phyloP scores from a whole-genome alignment of 2,329 filamentous ascomycete genomes.

The Calonectria leucothoes region DNA sequence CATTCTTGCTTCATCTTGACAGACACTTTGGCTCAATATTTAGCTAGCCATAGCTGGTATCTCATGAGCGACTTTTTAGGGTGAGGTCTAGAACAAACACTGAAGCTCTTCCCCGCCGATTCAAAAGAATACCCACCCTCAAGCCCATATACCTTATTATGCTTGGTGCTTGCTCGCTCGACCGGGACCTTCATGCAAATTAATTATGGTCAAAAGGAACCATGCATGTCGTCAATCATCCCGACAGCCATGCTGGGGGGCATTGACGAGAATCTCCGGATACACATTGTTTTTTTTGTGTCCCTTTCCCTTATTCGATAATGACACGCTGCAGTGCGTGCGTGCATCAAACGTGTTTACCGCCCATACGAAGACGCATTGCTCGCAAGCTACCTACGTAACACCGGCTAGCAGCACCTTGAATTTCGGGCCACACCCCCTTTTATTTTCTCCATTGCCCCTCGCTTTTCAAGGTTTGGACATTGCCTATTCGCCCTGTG shows the following conservation, averaged over 20 bases:
- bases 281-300: neutral
- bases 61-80: neutral
- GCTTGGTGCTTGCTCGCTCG: neutral
- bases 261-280: neutral
- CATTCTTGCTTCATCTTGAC: neutral
- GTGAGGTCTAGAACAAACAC: neutral
- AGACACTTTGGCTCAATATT: neutral
- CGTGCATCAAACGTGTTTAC: conserved; percentile 12
- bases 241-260: conserved; percentile 2
- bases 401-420: conserved; percentile 14
- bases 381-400: conserved; percentile 10
- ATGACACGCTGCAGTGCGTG: neutral
- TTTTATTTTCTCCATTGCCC: conserved; percentile 7
- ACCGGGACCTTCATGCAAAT: conserved; percentile 5
- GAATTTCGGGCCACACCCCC: conserved; percentile 19
- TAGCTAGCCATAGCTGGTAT: neutral
- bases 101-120: neutral
- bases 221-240: neutral
- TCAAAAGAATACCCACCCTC: neutral
- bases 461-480: neutral
- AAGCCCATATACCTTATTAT: neutral
- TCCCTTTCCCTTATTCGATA: neutral
- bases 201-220: conserved; percentile 9
- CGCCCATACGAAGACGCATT: conserved; percentile 14
- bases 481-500: neutral